A percentile compares a stretch with the other conserved stretches of the same genome.
These are phyloP conservation scores for Akanthomyces uredinophilus DNA, from an alignment of 2,329 filamentous ascomycete species.

Conservation along the genomic window DNA sequence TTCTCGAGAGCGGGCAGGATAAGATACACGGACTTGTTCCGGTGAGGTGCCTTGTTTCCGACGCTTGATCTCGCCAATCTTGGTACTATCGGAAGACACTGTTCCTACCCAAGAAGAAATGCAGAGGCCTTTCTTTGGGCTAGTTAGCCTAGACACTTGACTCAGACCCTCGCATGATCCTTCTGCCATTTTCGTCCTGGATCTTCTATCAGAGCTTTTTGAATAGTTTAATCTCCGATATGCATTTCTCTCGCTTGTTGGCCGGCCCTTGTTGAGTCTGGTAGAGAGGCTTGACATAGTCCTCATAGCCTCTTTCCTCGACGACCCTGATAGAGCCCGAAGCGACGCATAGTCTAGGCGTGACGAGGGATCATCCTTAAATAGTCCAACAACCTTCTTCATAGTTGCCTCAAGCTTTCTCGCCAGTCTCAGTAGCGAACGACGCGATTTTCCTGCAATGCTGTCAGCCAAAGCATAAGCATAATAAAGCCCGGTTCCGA, in stretches of 20 bases:
- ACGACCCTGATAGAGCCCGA: constrained; percentile 41
- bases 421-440: constrained; percentile 36
- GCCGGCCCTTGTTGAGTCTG: constrained; percentile 21
- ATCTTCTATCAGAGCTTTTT: not conserved
- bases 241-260: not conserved
- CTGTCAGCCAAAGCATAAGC: not conserved
- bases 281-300: constrained; percentile 44
- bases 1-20: not conserved
- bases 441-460: constrained; percentile 32
- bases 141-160: constrained; percentile 8
- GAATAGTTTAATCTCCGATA: not conserved
- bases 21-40: not conserved
- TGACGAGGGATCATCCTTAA: constrained; percentile 28
- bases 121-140: constrained; percentile 13
- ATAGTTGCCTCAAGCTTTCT: constrained; percentile 39
- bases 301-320: constrained; percentile 42
- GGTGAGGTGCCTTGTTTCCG: not conserved
- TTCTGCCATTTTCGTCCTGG: not conserved
- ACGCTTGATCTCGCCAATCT: constrained; percentile 37
- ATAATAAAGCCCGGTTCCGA: not conserved
- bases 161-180: not conserved
- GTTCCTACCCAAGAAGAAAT: constrained; percentile 7
- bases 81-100: constrained; percentile 38
- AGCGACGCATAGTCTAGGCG: constrained; percentile 43
- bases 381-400: constrained; percentile 33